A percentile compares a stretch with the other conserved stretches of the same genome.
Conservation (phyloP, 495 filamentous ascomycete genomes). For the Xylaria nigripes region DNA sequence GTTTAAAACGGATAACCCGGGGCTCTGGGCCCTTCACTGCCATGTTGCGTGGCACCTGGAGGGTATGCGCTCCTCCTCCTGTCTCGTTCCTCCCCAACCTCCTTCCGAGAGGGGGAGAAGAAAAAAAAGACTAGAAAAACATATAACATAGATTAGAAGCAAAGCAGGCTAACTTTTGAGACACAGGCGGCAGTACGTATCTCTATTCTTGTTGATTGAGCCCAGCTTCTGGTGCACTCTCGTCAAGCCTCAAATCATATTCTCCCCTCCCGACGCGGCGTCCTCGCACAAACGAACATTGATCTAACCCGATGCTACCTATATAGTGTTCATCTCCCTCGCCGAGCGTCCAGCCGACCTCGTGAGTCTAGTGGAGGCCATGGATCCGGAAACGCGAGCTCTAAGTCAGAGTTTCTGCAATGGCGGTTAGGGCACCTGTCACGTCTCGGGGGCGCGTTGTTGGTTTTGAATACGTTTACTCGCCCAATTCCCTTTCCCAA, state of each 20-base stretch:
- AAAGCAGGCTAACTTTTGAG: background rate
- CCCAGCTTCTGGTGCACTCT: no score
- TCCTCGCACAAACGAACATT: no score
- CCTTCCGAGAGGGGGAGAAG: background rate
- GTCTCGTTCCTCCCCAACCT: background rate
- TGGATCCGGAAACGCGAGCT: constrained; percentile 14
- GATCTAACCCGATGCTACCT: background rate
- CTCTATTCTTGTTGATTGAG: no score
- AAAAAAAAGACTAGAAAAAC: no score
- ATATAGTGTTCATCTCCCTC: constrained; percentile 21
- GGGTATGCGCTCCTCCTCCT: constrained; percentile 14
- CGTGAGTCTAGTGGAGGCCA: constrained; percentile 11
- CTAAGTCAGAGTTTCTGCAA: constrained; percentile 19
- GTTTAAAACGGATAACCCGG: constrained; percentile 27
- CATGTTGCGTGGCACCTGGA: constrained; percentile 30
- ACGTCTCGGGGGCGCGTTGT: no score
- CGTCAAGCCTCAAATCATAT: no score
- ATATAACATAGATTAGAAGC: no score
- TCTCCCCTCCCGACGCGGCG: no score
- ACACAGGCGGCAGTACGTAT: constrained; percentile 14
- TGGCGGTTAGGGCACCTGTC: background rate
- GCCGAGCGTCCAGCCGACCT: constrained; percentile 26
- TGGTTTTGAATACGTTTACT: no score
- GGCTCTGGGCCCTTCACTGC: constrained; percentile 29
- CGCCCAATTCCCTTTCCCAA: no score